Evolutionary conservation across 495 filamentous ascomycete species (phyloP).

Genomic region (Penicillium atrosanguineum): DNA sequence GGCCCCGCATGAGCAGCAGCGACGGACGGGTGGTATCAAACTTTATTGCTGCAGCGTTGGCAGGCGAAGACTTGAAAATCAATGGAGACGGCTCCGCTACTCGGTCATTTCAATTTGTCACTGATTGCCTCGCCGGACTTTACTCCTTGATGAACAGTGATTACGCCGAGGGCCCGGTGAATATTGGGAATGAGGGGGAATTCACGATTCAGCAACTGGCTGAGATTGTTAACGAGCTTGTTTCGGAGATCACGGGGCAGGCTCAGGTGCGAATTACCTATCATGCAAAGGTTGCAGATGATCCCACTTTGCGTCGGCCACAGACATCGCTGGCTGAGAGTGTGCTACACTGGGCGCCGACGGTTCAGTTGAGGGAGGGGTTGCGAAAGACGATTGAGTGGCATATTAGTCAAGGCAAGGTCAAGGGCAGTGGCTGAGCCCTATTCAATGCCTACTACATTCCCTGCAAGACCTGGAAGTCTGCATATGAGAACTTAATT

Average conservation of each 20-base stretch:
- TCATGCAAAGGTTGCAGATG: slow-evolving; percentile 7
- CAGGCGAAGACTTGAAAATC: slow-evolving; percentile 5
- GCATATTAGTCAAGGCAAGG: slow-evolving; percentile 12
- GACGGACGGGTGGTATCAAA: slow-evolving; percentile 21
- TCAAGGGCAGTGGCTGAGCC: background rate
- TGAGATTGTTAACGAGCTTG: slow-evolving; percentile 9
- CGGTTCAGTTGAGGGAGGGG: slow-evolving; percentile 14
- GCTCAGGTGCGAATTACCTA: slow-evolving; percentile 7
- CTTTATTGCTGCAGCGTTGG: slow-evolving; percentile 15
- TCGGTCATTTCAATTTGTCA: slow-evolving; percentile 20
- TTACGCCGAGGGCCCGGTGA: slow-evolving; percentile 10
- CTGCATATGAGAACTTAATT: too few species aligned
- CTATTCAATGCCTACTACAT: background rate
- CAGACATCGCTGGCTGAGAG: slow-evolving; percentile 14
- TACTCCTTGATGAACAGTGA: slow-evolving; percentile 18
- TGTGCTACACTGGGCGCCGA: slow-evolving; percentile 11
- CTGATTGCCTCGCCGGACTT: slow-evolving; percentile 19
- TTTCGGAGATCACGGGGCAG: slow-evolving; percentile 4
- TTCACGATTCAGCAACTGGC: slow-evolving; percentile 15
- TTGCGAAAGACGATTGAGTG: slow-evolving; percentile 17
- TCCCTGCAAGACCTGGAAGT: too few species aligned
- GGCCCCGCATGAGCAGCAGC: slow-evolving; percentile 11
- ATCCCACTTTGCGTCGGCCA: slow-evolving; percentile 9
- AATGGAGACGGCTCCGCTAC: slow-evolving; percentile 20
- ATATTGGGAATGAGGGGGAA: slow-evolving; percentile 23